A percentile compares a stretch with the other conserved stretches of the same genome.
phyloP scores from a whole-genome alignment of 352 stramenopile genomes.

The Phytopythium helicoides region DNA sequence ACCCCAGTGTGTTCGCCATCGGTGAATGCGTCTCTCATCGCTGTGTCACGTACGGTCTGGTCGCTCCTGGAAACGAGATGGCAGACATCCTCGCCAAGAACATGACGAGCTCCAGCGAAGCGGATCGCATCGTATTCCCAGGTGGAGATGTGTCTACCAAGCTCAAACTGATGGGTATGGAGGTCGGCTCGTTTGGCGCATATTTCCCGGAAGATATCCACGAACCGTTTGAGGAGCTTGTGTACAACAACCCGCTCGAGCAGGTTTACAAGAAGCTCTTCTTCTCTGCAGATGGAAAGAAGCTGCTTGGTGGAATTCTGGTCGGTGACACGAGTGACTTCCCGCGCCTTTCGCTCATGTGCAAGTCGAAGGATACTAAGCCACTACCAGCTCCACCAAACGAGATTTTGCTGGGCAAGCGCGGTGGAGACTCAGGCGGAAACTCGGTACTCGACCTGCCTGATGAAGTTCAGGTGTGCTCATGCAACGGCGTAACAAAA shows the following conservation, averaged over 20 bases:
- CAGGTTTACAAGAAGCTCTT: slow-evolving; percentile 93
- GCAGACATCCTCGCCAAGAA: slow-evolving; percentile 85
- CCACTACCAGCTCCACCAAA: slow-evolving; percentile 45
- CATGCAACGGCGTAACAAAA: slow-evolving; percentile 91
- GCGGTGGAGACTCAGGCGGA: slow-evolving; percentile 19
- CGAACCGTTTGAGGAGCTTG: slow-evolving; percentile 62
- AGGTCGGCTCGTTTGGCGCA: slow-evolving; percentile 91
- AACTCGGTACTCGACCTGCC: slow-evolving; percentile 51
- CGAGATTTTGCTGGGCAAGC: slow-evolving; percentile 61
- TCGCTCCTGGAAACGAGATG: slow-evolving; percentile 92
- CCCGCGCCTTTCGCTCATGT: slow-evolving; percentile 61
- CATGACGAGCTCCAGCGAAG: slow-evolving; percentile 29
- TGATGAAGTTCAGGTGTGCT: slow-evolving; percentile 88
- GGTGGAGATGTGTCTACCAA: slow-evolving; percentile 92
- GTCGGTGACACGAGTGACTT: slow-evolving; percentile 91
- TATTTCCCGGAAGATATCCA: slow-evolving; percentile 74
- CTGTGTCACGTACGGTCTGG: slow-evolving; percentile 92
- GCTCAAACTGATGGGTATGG: slow-evolving; percentile 93
- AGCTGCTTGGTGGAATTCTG: slow-evolving; percentile 85
- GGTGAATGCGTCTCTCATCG: slow-evolving; percentile 90
- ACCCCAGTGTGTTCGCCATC: slow-evolving; percentile 81
- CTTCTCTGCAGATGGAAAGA: slow-evolving; percentile 83
- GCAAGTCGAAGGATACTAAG: slow-evolving; percentile 55
- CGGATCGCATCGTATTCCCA: slow-evolving; percentile 57
- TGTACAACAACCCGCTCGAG: slow-evolving; percentile 90